Percentiles rank a stretch among this genome's conserved stretches.
These are phyloP conservation scores for Hortaea sp. DNA, from an alignment of 2,329 filamentous ascomycete species.

Conservation along the genomic window DNA sequence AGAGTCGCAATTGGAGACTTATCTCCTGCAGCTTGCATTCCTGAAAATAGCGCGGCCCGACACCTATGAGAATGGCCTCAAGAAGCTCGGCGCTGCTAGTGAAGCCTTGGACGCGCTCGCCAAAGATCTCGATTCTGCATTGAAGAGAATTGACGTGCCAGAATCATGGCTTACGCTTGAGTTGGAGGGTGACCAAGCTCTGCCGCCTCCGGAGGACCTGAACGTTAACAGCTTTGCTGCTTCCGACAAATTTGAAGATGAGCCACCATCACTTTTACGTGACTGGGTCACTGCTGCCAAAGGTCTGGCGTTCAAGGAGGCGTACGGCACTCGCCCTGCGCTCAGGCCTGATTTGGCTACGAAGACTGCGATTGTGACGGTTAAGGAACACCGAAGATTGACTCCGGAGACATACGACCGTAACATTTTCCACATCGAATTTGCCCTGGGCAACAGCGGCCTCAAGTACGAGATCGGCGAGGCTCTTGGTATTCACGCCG, in stretches of 20 bases:
- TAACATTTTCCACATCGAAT: conserved; percentile 99
- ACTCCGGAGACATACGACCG: conserved; percentile 85
- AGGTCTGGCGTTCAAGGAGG: conserved; percentile 87
- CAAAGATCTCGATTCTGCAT: conserved; percentile 53
- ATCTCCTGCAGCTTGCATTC: conserved; percentile 73
- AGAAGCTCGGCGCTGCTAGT: conserved; percentile 55
- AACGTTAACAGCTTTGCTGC: conserved; percentile 71
- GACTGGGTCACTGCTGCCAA: conserved; percentile 80
- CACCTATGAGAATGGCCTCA: conserved; percentile 49
- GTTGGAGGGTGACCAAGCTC: conserved; percentile 43
- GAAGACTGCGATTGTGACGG: conserved; percentile 77
- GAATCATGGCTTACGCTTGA: conserved; percentile 69
- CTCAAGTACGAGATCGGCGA: conserved; percentile 96
- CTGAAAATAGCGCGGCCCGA: conserved; percentile 64
- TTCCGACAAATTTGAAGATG: conserved; percentile 66
- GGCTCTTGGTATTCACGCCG: conserved; percentile 88
- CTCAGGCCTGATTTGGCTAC: conserved; percentile 79
- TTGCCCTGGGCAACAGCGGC: conserved; percentile 83
- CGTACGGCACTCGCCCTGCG: conserved; percentile 61
- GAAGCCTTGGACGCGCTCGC: conserved; percentile 53
- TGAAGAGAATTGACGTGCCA: conserved; percentile 66
- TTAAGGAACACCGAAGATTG: conserved; percentile 90
- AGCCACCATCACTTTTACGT: conserved; percentile 55
- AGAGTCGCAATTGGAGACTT: conserved; percentile 50
- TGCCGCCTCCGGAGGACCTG: conserved; percentile 52